Percentiles rank a stretch among this genome's conserved stretches.
phyloP scores from a whole-genome alignment of 192 early-diverging fungal species.

The Radiomyces spectabilis region DNA sequence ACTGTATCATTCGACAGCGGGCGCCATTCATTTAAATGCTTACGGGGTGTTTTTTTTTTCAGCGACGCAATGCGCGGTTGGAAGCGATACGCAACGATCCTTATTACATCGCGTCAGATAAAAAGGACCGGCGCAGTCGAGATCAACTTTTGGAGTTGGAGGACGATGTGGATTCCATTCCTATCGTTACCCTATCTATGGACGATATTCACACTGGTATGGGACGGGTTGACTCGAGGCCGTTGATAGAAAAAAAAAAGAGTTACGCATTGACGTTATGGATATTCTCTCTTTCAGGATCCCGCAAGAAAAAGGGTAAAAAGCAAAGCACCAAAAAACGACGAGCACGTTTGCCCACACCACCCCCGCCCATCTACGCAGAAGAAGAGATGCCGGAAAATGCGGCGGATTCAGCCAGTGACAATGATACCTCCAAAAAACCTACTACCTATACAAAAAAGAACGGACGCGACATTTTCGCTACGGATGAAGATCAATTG shows the following conservation, averaged over 20 bases:
- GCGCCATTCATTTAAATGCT: too few relatives aligned
- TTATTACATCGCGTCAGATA: conserved; percentile 56
- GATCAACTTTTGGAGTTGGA: conserved; percentile 21
- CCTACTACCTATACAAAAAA: conserved; percentile 8
- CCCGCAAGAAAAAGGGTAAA: conserved; percentile 25
- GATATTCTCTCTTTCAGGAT: background rate
- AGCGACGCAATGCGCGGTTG: conserved; percentile 41
- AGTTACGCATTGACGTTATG: background rate
- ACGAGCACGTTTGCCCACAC: conserved; percentile 4
- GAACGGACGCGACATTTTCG: conserved; percentile 14
- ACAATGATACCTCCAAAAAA: conserved; percentile 16
- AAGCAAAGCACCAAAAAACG: conserved; percentile 25
- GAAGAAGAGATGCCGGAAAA: conserved; percentile 56
- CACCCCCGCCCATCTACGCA: conserved; percentile 40
- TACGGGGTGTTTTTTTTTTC: background rate
- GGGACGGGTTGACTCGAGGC: too few relatives aligned
- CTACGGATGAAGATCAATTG: conserved; percentile 20
- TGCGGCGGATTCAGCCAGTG: conserved; percentile 39
- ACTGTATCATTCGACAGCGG: too few relatives aligned
- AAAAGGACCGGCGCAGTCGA: conserved; percentile 21
- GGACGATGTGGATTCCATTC: conserved; percentile 73
- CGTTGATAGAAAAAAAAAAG: background rate
- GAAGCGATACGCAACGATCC: conserved; percentile 52
- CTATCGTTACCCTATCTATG: conserved; percentile 67
- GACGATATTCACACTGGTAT: conserved; percentile 34